Evolutionary conservation across 2,329 filamentous ascomycete genomes (phyloP).

Genomic region (Amauroascus niger): DNA sequence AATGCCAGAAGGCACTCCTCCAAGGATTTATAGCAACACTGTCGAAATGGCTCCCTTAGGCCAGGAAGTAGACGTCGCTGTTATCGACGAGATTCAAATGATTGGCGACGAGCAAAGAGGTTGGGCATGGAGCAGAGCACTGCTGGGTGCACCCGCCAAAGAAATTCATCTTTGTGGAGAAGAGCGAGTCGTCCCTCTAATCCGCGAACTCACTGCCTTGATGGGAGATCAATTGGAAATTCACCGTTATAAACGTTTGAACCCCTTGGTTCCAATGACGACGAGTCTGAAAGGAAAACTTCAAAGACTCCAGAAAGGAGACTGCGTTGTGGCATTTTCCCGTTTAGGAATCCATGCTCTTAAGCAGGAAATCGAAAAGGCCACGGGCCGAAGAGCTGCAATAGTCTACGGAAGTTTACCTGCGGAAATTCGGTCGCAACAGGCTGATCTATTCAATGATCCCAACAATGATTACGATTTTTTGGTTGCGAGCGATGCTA

Average conservation of each 20-base stretch:
- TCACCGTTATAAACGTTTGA: slow-evolving; percentile 75
- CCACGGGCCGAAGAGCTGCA: slow-evolving; percentile 70
- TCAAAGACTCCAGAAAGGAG: slow-evolving; percentile 66
- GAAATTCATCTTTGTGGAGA: slow-evolving; percentile 94
- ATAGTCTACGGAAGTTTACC: slow-evolving; percentile 89
- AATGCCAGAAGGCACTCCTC: slow-evolving; percentile 49
- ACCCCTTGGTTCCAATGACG: slow-evolving; percentile 58
- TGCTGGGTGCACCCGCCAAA: slow-evolving; percentile 74
- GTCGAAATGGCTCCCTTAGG: slow-evolving; percentile 74
- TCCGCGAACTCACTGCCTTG: slow-evolving; percentile 64
- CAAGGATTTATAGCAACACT: slow-evolving; percentile 68
- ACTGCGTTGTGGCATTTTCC: slow-evolving; percentile 81
- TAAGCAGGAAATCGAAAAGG: slow-evolving; percentile 64
- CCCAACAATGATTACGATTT: slow-evolving; percentile 92
- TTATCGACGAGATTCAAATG: slow-evolving; percentile 99
- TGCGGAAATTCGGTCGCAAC: slow-evolving; percentile 82
- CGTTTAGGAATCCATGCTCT: slow-evolving; percentile 70
- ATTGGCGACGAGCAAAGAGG: slow-evolving; percentile 70
- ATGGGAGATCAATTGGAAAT: slow-evolving; percentile 75
- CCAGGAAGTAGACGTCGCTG: slow-evolving; percentile 66
- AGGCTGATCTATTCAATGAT: slow-evolving; percentile 89
- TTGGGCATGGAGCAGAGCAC: slow-evolving; percentile 87
- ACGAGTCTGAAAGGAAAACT: slow-evolving; percentile 56
- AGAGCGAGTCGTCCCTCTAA: slow-evolving; percentile 66
- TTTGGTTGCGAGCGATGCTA: slow-evolving; percentile 85